phyloP scores from a whole-genome alignment of 2,329 filamentous ascomycete species.

The Aspergillus sp. region DNA sequence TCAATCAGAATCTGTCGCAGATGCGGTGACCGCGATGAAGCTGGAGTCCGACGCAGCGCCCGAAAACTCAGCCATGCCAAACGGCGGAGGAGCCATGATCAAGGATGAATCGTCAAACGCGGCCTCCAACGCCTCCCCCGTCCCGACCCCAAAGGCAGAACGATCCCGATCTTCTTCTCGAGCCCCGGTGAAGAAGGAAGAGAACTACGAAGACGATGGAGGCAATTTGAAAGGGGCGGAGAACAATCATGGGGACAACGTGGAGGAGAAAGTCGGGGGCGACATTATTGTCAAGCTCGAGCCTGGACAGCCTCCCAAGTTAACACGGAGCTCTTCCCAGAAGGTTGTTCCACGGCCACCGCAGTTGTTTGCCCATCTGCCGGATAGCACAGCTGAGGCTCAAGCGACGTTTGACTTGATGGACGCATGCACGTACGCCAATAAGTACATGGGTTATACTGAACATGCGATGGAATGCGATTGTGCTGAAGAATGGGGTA shows the following conservation, averaged over 20 bases:
- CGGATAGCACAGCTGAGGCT: slow-evolving; percentile 77
- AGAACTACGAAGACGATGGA: slow-evolving; percentile 23
- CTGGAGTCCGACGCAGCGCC: slow-evolving; percentile 30
- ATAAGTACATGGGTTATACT: slow-evolving; percentile 86
- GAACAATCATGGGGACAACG: slow-evolving; percentile 23
- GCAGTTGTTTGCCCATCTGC: slow-evolving; percentile 70
- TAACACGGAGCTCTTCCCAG: slow-evolving; percentile 71
- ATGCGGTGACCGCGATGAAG: slow-evolving; percentile 41
- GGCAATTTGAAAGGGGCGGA: slow-evolving; percentile 26
- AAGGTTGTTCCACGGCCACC: slow-evolving; percentile 66
- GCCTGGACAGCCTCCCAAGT: slow-evolving; percentile 67
- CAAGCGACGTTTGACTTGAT: slow-evolving; percentile 77
- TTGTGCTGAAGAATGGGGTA: slow-evolving; percentile 93
- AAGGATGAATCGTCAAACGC: slow-evolving; percentile 23
- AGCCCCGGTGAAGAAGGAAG: slow-evolving; percentile 35
- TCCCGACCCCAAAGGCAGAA: slow-evolving; percentile 14
- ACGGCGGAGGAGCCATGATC: slow-evolving; percentile 25
- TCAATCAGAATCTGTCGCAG: slow-evolving; percentile 36
- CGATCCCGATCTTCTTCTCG: slow-evolving; percentile 24
- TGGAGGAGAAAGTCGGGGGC: slow-evolving; percentile 59
- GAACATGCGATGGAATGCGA: slow-evolving; percentile 95
- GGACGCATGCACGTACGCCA: slow-evolving; percentile 82
- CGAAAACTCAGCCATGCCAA: slow-evolving; percentile 24
- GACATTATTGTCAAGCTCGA: slow-evolving; percentile 65
- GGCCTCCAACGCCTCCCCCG: slow-evolving; percentile 19